phyloP scores from a whole-genome alignment of 202 grass and related monocot species.

The Bolboschoenoplectus hybrid region DNA sequence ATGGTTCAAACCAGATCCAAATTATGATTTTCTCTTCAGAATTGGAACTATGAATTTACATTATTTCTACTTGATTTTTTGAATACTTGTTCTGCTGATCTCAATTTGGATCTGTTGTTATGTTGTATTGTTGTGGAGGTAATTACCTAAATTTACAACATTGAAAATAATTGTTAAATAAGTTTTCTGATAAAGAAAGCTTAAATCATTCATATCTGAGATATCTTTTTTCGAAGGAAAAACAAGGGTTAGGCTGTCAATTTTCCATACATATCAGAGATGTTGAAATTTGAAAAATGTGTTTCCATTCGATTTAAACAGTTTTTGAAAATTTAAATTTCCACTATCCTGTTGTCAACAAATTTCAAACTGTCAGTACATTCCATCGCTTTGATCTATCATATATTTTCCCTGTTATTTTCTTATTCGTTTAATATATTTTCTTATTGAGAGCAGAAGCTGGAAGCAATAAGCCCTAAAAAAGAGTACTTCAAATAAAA shows the following conservation, averaged over 20 bases:
- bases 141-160: neutral
- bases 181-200: neutral
- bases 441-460: neutral
- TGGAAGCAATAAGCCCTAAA: neutral
- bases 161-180: neutral
- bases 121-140: neutral
- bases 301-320: slow-evolving; percentile 51
- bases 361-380: neutral
- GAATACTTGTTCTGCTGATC: neutral
- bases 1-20: slow-evolving; percentile 10
- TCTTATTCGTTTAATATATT: neutral
- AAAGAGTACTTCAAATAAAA: neutral
- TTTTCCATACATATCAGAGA: neutral
- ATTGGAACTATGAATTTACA: neutral
- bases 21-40: neutral
- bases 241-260: neutral
- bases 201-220: neutral
- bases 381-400: neutral
- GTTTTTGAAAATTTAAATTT: slow-evolving; percentile 32
- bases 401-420: neutral
- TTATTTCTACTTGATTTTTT: neutral
- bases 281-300: neutral
- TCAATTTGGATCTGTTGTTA: neutral
- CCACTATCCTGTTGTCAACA: neutral
- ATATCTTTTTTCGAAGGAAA: neutral